phyloP scores from a whole-genome alignment of 2,329 filamentous ascomycete species.

The Aspergillus neotritici region DNA sequence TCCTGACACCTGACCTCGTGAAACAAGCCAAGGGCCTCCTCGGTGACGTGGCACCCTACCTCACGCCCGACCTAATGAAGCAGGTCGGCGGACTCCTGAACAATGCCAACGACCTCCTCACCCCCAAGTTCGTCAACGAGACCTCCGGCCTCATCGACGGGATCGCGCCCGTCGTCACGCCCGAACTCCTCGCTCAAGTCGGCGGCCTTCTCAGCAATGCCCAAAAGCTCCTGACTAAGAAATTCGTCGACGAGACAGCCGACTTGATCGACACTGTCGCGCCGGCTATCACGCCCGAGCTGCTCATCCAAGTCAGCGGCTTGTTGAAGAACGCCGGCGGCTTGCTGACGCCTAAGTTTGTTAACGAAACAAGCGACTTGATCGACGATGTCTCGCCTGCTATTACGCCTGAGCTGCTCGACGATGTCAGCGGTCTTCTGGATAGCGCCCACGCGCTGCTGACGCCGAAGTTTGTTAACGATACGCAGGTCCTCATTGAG shows the following conservation, averaged over 20 bases:
- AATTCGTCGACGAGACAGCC: slow-evolving; percentile 23
- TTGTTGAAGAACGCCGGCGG: slow-evolving; percentile 28
- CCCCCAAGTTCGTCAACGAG: slow-evolving; percentile 19
- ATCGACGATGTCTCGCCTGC: slow-evolving; percentile 25
- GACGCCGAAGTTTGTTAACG: slow-evolving; percentile 21
- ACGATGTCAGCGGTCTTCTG: slow-evolving; percentile 19
- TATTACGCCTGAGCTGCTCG: slow-evolving; percentile 24
- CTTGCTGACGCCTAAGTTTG: slow-evolving; percentile 27
- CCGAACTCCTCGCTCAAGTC: slow-evolving; percentile 18
- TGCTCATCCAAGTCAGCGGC: slow-evolving; percentile 24
- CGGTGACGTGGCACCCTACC: slow-evolving; percentile 16
- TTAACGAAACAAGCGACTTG: slow-evolving; percentile 24
- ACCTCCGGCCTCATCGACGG: slow-evolving; percentile 17
- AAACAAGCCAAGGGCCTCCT: slow-evolving; percentile 21
- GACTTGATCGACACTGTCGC: slow-evolving; percentile 17
- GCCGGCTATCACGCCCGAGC: slow-evolving; percentile 21
- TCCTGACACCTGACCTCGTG: slow-evolving; percentile 22
- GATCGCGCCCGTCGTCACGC: slow-evolving; percentile 18
- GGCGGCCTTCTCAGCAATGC: slow-evolving; percentile 20
- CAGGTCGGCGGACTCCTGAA: slow-evolving; percentile 16
- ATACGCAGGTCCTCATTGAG: slow-evolving; percentile 24
- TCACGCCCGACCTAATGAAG: slow-evolving; percentile 22
- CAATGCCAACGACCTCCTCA: slow-evolving; percentile 18
- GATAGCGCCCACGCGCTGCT: slow-evolving; percentile 15
- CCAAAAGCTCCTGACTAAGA: slow-evolving; percentile 21